A percentile compares a stretch with the other conserved stretches of the same genome.
Conservation (phyloP, 2,329 filamentous ascomycete genomes). For the Botrytis porri region DNA sequence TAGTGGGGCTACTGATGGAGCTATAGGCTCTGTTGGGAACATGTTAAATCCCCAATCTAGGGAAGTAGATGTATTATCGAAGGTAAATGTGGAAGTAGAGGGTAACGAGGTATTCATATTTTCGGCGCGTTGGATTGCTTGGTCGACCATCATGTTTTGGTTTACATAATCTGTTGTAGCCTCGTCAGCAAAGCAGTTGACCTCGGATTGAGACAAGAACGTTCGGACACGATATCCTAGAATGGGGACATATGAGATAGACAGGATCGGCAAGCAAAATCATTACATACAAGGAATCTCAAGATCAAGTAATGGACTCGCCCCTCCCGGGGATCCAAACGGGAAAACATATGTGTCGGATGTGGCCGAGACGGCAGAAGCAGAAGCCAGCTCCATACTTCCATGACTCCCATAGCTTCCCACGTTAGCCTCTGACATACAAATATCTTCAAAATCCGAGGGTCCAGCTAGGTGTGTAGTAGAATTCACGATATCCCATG, state of each 20-base stretch:
- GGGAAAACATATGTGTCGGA: constrained; percentile 31
- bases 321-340: constrained; percentile 21
- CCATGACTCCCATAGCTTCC: constrained; percentile 29
- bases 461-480: constrained; percentile 20
- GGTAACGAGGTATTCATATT: constrained; percentile 10
- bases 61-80: neutral
- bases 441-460: constrained; percentile 25
- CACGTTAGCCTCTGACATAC: constrained; percentile 23
- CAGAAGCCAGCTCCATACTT: constrained; percentile 29
- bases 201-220: neutral
- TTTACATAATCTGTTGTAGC: constrained; percentile 9
- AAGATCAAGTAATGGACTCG: constrained; percentile 24
- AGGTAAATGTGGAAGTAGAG: constrained; percentile 2
- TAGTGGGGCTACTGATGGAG: neutral
- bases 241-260: neutral
- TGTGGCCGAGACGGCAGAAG: constrained; percentile 27
- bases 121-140: constrained; percentile 12
- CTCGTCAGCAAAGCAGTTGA: constrained; percentile 13
- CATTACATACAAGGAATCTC: constrained; percentile 28
- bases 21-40: neutral
- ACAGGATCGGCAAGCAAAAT: neutral
- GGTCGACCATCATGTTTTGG: constrained; percentile 13
- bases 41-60: constrained; percentile 3
- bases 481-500: constrained; percentile 26
- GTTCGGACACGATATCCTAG: neutral